Percentiles rank a stretch among this genome's conserved stretches.
Conservation (phyloP, 768 basidiomycete species). For the Phylloporus rhodoxanthus region DNA sequence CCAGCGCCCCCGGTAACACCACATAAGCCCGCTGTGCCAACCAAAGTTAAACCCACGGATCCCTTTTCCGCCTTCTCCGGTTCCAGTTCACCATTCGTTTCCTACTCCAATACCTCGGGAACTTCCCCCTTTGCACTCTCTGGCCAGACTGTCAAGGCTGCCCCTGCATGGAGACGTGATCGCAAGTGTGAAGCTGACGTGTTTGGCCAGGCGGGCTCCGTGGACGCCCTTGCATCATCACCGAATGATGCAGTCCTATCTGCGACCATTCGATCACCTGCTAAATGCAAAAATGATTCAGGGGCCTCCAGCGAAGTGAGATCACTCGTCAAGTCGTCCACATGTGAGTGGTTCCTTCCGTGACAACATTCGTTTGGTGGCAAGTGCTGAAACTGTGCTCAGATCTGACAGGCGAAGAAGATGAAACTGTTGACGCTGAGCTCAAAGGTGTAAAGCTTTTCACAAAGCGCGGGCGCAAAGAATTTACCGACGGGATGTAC, state of each 20-base stretch:
- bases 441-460: constrained; percentile 59
- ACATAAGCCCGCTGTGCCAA: constrained; percentile 6
- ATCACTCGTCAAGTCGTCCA: constrained; percentile 7
- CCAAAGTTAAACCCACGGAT: constrained; percentile 10
- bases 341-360: constrained; percentile 12
- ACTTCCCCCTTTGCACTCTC: constrained; percentile 21
- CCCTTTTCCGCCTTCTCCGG: constrained; percentile 39
- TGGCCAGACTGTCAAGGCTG: constrained; percentile 8
- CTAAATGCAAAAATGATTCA: background rate
- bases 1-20: constrained; percentile 12
- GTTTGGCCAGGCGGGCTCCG: constrained; percentile 4
- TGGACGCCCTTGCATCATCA: constrained; percentile 14
- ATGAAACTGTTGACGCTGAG: constrained; percentile 50
- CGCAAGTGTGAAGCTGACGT: constrained; percentile 6
- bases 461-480: constrained; percentile 32
- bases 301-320: background rate
- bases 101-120: constrained; percentile 23
- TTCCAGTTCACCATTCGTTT: constrained; percentile 32
- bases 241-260: constrained; percentile 13
- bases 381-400: constrained; percentile 1
- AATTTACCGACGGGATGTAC: constrained; percentile 54
- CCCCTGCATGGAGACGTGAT: constrained; percentile 26
- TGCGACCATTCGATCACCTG: background rate
- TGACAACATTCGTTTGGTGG: background rate
- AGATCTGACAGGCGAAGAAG: constrained; percentile 58